Evolutionary conservation across 352 stramenopile genomes (phyloP).

Genomic region (Blastocystis sp.): DNA sequence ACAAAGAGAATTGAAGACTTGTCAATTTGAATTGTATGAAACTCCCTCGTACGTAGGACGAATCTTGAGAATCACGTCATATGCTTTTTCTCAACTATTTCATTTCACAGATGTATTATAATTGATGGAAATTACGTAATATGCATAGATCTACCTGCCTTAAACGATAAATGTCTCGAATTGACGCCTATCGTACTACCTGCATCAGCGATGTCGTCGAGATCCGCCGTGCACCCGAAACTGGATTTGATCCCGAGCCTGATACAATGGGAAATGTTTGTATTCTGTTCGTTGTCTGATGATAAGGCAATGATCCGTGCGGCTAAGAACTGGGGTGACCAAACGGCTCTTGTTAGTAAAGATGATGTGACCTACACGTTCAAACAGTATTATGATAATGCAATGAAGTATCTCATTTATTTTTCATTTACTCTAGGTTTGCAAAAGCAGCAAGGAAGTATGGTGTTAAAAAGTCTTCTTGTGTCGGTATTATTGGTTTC

Average conservation of each 20-base stretch:
- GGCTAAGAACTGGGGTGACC: slow-evolving; percentile 50
- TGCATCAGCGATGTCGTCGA: slow-evolving; percentile 47
- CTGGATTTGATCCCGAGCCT: slow-evolving; percentile 61
- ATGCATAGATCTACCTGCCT: background rate
- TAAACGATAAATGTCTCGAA: background rate
- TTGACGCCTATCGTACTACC: slow-evolving; percentile 42
- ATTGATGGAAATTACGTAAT: too few species aligned
- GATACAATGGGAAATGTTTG: slow-evolving; percentile 28
- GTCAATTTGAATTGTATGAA: background rate
- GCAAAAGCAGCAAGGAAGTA: slow-evolving; percentile 79
- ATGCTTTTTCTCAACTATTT: background rate
- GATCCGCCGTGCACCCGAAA: slow-evolving; percentile 58
- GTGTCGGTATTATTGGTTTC: slow-evolving; percentile 83
- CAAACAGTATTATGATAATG: slow-evolving; percentile 62
- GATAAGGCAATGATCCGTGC: slow-evolving; percentile 38
- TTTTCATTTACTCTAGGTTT: slow-evolving; percentile 72
- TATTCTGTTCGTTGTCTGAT: background rate
- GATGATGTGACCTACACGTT: slow-evolving; percentile 62
- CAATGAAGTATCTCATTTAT: background rate
- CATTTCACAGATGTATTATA: too few species aligned
- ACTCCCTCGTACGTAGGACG: background rate
- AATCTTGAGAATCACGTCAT: background rate
- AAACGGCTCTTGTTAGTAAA: slow-evolving; percentile 61
- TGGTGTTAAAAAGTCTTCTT: slow-evolving; percentile 77
- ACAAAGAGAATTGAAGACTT: too few species aligned